phyloP scores from a whole-genome alignment of 345 rosid genomes.

The Abelmoschus esculentus region DNA sequence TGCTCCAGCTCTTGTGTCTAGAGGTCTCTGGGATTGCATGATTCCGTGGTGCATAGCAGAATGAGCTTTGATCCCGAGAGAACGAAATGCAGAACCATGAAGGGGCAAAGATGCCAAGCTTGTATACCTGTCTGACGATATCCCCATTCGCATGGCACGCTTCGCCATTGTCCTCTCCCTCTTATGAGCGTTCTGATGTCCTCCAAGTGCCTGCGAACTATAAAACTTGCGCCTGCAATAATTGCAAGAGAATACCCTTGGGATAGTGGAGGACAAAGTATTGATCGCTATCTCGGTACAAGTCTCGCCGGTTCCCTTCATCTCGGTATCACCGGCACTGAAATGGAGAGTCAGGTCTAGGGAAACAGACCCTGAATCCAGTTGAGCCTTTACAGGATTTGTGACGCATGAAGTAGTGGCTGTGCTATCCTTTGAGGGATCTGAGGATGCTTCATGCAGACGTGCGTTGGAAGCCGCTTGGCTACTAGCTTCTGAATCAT shows the following conservation, averaged over 20 bases:
- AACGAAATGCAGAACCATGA: conserved; percentile 49
- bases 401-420: conserved; percentile 27
- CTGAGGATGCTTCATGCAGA: conserved; percentile 25
- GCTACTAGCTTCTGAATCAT: conserved; percentile 36
- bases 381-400: conserved; percentile 15
- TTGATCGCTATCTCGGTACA: conserved; percentile 19
- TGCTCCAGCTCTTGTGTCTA: conserved; percentile 35
- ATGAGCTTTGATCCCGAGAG: conserved; percentile 84
- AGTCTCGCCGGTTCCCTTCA: conserved; percentile 21
- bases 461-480: conserved; percentile 25
- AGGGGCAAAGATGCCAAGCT: conserved; percentile 70
- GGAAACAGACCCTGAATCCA: conserved; percentile 32
- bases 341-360: conserved; percentile 67
- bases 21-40: conserved; percentile 31
- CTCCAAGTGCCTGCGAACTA: conserved; percentile 97
- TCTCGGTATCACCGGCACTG: conserved; percentile 25
- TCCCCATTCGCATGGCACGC: conserved; percentile 83
- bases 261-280: conserved; percentile 19
- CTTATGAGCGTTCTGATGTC: conserved; percentile 97
- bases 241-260: conserved; percentile 78
- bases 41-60: conserved; percentile 44
- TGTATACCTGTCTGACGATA: conserved; percentile 42
- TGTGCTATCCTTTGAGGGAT: conserved; percentile 30
- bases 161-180: conserved; percentile 90
- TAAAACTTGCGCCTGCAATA: conserved; percentile 91